Conservation (phyloP, 805 yeast genomes). For the Saccharomycopsis guyanensis region DNA sequence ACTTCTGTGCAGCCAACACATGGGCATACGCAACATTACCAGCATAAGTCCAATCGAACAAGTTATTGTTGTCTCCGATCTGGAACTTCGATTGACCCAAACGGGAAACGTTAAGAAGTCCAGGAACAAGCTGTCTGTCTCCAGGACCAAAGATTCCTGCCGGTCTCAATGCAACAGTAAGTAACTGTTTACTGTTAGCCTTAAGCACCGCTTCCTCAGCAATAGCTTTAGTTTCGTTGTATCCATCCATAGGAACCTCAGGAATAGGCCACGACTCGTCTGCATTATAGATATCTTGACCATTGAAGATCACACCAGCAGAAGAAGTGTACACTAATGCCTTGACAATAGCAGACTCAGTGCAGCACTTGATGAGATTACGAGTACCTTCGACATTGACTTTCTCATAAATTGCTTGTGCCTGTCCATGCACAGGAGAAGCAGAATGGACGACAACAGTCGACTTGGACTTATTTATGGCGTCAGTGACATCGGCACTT, state of each 20-base stretch:
- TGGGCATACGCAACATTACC: conserved; percentile 98
- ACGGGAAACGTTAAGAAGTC: conserved; percentile 72
- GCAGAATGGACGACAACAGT: conserved; percentile 89
- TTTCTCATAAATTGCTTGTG: conserved; percentile 73
- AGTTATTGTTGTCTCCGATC: conserved; percentile 86
- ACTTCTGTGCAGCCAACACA: conserved; percentile 78
- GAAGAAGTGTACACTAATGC: conserved; percentile 92
- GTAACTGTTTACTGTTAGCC: conserved; percentile 52
- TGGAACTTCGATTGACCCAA: conserved; percentile 88
- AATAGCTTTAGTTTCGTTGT: conserved; percentile 87
- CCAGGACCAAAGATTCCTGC: conserved; percentile 99
- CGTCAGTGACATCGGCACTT: conserved; percentile 54
- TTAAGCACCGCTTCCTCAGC: conserved; percentile 79
- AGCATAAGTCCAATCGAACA: conserved; percentile 97
- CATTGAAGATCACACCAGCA: conserved; percentile 95
- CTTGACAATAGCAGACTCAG: conserved; percentile 37
- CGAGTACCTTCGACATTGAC: conserved; percentile 89
- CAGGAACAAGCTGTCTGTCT: conserved; percentile 94
- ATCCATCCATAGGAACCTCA: conserved; percentile 87
- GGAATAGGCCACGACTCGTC: conserved; percentile 95
- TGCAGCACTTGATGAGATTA: conserved; percentile 60
- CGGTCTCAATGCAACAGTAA: conserved; percentile 86
- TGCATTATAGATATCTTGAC: conserved; percentile 86
- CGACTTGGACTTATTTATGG: conserved; percentile 52
- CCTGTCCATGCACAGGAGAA: conserved; percentile 88